A percentile compares a stretch with the other conserved stretches of the same genome.
These are phyloP conservation scores for Sodiomyces alkalinus DNA, from an alignment of 2,329 filamentous ascomycete species.

Conservation along the genomic window DNA sequence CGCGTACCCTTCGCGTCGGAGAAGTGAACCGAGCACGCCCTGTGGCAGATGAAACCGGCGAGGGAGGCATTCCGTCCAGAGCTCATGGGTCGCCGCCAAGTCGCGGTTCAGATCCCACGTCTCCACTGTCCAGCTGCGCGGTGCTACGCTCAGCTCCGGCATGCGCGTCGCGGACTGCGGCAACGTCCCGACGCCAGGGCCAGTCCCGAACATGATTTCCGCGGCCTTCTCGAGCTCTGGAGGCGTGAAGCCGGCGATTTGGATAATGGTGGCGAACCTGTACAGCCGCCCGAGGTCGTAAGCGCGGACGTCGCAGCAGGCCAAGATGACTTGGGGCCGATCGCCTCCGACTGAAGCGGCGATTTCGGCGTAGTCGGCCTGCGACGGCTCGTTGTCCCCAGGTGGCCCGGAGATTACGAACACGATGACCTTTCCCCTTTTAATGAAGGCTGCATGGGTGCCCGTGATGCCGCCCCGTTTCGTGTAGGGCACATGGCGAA, in stretches of 20 bases:
- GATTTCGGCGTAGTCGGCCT: conserved; percentile 33
- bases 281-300: conserved; percentile 21
- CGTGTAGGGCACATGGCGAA: conserved; percentile 60
- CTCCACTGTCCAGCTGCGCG: conserved; percentile 25
- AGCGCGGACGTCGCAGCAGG: conserved; percentile 30
- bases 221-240: conserved; percentile 33
- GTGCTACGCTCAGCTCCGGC: conserved; percentile 2
- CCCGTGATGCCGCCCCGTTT: conserved; percentile 46
- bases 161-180: background rate
- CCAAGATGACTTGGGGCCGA: conserved; percentile 34
- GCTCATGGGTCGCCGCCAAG: conserved; percentile 21
- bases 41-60: conserved; percentile 28
- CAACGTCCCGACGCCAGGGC: too few species aligned
- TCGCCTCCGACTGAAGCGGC: conserved; percentile 27
- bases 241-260: conserved; percentile 31
- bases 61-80: conserved; percentile 32
- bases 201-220: conserved; percentile 35
- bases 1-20: conserved; percentile 38
- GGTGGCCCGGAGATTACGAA: conserved; percentile 42
- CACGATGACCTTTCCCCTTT: conserved; percentile 41
- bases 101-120: conserved; percentile 24
- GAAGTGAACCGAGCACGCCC: conserved; percentile 26
- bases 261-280: conserved; percentile 38
- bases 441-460: conserved; percentile 47
- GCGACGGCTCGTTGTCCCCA: conserved; percentile 30